These are phyloP conservation scores for Zygnema circumcarinatum DNA, from an alignment of 139 green algal species.

Conservation along the genomic window DNA sequence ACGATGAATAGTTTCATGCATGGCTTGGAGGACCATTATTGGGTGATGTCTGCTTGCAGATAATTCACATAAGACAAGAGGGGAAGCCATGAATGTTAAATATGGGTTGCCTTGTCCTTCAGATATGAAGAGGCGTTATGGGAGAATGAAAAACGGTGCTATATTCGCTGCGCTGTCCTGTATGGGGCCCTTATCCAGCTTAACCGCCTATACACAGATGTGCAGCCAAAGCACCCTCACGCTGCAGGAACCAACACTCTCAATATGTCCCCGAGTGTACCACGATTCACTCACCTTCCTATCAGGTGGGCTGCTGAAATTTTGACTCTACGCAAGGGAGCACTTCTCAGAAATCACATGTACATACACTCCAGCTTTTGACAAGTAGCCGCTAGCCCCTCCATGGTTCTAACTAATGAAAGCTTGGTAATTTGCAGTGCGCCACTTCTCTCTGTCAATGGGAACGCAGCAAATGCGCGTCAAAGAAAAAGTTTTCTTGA, in stretches of 20 bases:
- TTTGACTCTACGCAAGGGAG: no score
- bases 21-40: no score
- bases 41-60: no score
- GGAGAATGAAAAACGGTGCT: slow-evolving; percentile 74
- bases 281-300: slow-evolving; percentile 88
- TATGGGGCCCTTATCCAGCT: slow-evolving; percentile 73
- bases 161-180: slow-evolving; percentile 73
- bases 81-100: no score
- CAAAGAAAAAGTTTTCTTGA: neutral
- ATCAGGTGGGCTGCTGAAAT: slow-evolving; percentile 68
- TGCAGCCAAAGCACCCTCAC: slow-evolving; percentile 1
- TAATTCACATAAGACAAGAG: no score
- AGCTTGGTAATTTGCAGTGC: slow-evolving; percentile 21
- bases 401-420: no score
- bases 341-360: no score
- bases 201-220: slow-evolving; percentile 55
- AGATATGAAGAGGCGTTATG: slow-evolving; percentile 91
- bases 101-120: no score
- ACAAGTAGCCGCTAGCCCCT: no score
- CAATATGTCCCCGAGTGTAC: slow-evolving; percentile 70
- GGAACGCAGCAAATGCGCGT: neutral
- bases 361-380: no score
- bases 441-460: slow-evolving; percentile 10
- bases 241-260: slow-evolving; percentile 77
- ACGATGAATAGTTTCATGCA: no score